These are phyloP conservation scores for Ascochyta rabiei DNA, from an alignment of 2,329 filamentous ascomycete species.

Conservation along the genomic window DNA sequence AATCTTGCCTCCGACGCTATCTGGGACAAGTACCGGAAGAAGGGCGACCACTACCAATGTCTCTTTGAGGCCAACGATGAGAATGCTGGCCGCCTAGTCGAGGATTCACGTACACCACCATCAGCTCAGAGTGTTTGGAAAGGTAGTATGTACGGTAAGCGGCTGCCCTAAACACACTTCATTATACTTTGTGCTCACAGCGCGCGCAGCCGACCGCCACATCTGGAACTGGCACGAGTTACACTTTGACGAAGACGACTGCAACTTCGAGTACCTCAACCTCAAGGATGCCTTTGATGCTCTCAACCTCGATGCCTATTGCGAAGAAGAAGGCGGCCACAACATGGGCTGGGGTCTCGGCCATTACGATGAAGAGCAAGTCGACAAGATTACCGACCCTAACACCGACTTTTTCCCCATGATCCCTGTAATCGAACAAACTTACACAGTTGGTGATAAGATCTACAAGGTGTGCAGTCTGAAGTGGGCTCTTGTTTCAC, in stretches of 20 bases:
- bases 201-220: constrained; percentile 5
- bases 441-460: neutral
- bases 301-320: constrained; percentile 5
- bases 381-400: neutral
- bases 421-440: neutral
- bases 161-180: neutral
- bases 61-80: constrained; percentile 14
- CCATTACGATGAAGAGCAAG: constrained; percentile 7
- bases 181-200: neutral
- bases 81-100: constrained; percentile 4
- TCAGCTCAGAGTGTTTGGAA: constrained; percentile 9
- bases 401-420: neutral
- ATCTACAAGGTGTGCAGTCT: neutral
- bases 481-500: too few species aligned
- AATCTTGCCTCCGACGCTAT: constrained; percentile 9
- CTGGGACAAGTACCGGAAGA: constrained; percentile 17
- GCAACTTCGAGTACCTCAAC: constrained; percentile 5
- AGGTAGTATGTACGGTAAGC: constrained; percentile 4
- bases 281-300: constrained; percentile 7
- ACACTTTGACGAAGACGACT: constrained; percentile 4
- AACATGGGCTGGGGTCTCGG: constrained; percentile 11
- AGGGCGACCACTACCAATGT: constrained; percentile 9
- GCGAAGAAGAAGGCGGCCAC: constrained; percentile 2
- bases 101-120: constrained; percentile 6
- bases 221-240: constrained; percentile 21